Percentiles rank a stretch among this genome's conserved stretches.
phyloP scores from a whole-genome alignment of 2,329 filamentous ascomycete species.

The Hypoxylon sp. region DNA sequence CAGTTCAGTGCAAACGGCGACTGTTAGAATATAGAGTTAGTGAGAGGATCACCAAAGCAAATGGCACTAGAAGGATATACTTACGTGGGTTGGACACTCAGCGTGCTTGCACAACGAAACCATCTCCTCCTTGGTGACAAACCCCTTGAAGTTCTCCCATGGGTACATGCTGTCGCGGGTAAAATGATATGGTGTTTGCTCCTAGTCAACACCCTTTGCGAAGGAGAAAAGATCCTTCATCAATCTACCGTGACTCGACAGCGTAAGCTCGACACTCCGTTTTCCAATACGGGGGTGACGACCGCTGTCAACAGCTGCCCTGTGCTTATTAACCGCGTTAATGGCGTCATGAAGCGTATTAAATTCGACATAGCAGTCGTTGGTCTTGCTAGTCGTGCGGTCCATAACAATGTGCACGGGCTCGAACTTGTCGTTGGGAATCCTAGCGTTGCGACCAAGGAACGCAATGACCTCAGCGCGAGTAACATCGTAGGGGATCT shows the following conservation, averaged over 20 bases:
- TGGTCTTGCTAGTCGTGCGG: slow-evolving; percentile 62
- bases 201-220: slow-evolving; percentile 70
- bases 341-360: slow-evolving; percentile 65
- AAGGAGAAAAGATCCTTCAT: slow-evolving; percentile 75
- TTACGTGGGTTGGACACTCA: slow-evolving; percentile 73
- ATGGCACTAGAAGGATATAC: slow-evolving; percentile 50
- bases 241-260: slow-evolving; percentile 69
- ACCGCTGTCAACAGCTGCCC: slow-evolving; percentile 44
- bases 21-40: slow-evolving; percentile 54
- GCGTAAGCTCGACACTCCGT: slow-evolving; percentile 69
- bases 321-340: slow-evolving; percentile 65
- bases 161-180: slow-evolving; percentile 55
- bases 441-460: slow-evolving; percentile 59
- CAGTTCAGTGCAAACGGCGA: slow-evolving; percentile 73
- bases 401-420: slow-evolving; percentile 66
- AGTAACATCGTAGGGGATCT: slow-evolving; percentile 61
- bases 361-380: slow-evolving; percentile 63
- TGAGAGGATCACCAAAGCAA: slow-evolving; percentile 31
- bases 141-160: slow-evolving; percentile 71
- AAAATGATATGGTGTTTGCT: slow-evolving; percentile 59
- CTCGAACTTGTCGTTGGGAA: slow-evolving; percentile 59
- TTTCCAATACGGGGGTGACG: slow-evolving; percentile 68
- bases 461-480: slow-evolving; percentile 61
- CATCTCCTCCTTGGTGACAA: slow-evolving; percentile 74
- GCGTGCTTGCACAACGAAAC: slow-evolving; percentile 75